Conservation (phyloP, 2,329 filamentous ascomycete genomes). For the Colletotrichum theobromicola region DNA sequence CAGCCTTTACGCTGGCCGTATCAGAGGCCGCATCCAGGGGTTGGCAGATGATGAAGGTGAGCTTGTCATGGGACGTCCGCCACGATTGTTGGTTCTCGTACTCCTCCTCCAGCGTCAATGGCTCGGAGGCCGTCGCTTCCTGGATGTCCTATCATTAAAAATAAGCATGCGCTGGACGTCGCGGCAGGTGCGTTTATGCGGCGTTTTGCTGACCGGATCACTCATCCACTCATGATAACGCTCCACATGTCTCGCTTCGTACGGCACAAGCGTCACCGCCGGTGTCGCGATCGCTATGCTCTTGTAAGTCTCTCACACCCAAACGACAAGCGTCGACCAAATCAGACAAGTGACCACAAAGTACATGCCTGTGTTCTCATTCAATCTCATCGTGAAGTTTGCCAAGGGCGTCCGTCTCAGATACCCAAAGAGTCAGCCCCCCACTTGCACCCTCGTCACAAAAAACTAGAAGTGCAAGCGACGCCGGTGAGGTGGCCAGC, state of each 20-base stretch:
- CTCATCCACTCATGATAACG: constrained; percentile 94
- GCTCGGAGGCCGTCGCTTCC: constrained; percentile 86
- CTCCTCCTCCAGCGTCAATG: constrained; percentile 79
- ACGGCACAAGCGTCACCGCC: constrained; percentile 79
- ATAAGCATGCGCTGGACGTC: neutral
- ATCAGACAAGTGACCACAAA: neutral
- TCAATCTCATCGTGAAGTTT: constrained; percentile 44
- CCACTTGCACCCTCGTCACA: neutral
- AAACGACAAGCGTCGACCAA: neutral
- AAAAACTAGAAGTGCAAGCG: neutral
- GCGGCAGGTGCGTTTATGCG: too few species aligned
- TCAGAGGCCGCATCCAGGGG: constrained; percentile 33
- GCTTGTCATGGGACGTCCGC: constrained; percentile 81
- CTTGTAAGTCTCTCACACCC: neutral
- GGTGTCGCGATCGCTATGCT: constrained; percentile 68
- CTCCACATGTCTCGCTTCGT: constrained; percentile 79
- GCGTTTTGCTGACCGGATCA: constrained; percentile 60
- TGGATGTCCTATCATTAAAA: constrained; percentile 66
- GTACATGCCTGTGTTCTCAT: constrained; percentile 46
- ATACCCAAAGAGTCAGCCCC: neutral
- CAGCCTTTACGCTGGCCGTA: constrained; percentile 28
- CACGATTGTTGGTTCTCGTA: constrained; percentile 90
- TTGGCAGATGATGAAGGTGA: constrained; percentile 87
- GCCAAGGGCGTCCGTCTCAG: neutral
- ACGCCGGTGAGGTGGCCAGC: neutral